Conservation (phyloP, 148 eudicot species). For the Camellia lanceoleosa region DNA sequence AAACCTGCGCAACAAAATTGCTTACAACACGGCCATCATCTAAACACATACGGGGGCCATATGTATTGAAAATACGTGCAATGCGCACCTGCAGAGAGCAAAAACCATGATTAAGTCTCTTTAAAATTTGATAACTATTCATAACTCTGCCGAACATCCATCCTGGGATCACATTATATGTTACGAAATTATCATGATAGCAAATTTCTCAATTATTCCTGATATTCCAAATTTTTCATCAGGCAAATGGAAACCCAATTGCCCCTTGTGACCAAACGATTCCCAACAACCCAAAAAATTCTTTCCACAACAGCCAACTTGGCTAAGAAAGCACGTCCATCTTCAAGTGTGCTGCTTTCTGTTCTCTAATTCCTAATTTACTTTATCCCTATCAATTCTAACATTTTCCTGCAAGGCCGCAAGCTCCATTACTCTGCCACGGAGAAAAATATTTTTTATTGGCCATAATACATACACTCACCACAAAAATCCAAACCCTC, state of each 20-base stretch:
- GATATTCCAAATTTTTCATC: background rate
- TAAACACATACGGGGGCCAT: conserved; percentile 87
- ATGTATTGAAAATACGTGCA: conserved; percentile 83
- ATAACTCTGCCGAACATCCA: background rate
- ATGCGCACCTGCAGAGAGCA: conserved; percentile 61
- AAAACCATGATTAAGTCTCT: conserved; percentile 1
- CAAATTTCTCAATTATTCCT: background rate
- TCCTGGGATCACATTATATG: background rate
- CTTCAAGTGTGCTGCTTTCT: background rate
- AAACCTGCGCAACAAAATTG: conserved; percentile 87
- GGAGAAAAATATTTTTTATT: no score
- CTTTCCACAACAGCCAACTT: background rate
- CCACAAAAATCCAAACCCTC: no score
- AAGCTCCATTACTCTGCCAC: no score
- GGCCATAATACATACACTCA: no score
- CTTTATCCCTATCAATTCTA: no score
- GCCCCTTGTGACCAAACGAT: background rate
- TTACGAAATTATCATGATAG: background rate
- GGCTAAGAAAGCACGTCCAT: background rate
- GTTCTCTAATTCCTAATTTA: no score
- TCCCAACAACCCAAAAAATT: background rate
- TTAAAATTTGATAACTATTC: background rate
- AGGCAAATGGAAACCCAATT: background rate
- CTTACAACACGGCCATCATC: conserved; percentile 94
- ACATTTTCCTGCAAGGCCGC: no score